phyloP scores from a whole-genome alignment of 2,329 filamentous ascomycete species.

The Pyrenophora seminiperda region DNA sequence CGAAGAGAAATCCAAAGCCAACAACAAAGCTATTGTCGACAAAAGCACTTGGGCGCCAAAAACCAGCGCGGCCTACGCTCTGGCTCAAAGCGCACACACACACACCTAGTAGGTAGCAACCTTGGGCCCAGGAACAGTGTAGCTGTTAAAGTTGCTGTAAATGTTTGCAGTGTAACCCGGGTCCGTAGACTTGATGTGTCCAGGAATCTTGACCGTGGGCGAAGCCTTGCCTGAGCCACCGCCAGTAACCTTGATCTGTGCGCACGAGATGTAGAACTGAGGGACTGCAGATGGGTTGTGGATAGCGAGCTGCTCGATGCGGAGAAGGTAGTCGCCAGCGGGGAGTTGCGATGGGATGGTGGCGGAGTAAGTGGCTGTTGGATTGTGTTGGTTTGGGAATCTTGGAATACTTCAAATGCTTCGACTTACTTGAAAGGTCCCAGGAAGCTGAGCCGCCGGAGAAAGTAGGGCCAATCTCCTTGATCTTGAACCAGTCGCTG shows the following conservation, averaged over 20 bases:
- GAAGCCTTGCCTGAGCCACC: constrained; percentile 33
- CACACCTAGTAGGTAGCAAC: constrained; percentile 46
- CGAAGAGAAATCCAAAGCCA: background rate
- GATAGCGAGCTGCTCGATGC: constrained; percentile 57
- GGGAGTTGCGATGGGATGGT: constrained; percentile 51
- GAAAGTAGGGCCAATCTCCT: constrained; percentile 48
- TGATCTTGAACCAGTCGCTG: constrained; percentile 49
- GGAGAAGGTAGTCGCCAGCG: constrained; percentile 54
- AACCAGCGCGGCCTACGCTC: background rate
- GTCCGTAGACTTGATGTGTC: constrained; percentile 39
- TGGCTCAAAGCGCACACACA: background rate
- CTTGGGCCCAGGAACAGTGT: constrained; percentile 44
- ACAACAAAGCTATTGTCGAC: too few species aligned
- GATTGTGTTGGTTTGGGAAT: constrained; percentile 16
- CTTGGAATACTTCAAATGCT: background rate
- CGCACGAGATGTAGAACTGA: constrained; percentile 50
- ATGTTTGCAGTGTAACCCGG: constrained; percentile 48
- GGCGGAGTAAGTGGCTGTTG: constrained; percentile 43
- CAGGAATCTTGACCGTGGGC: constrained; percentile 42
- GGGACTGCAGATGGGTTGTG: constrained; percentile 46
- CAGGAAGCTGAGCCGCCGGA: constrained; percentile 39
- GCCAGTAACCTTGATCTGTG: constrained; percentile 55
- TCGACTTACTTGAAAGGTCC: constrained; percentile 40
- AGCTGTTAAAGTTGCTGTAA: constrained; percentile 46
- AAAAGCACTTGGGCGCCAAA: background rate